Percentiles rank a stretch among this genome's conserved stretches.
These are phyloP conservation scores for Suillus placidus DNA, from an alignment of 768 basidiomycete species.

Conservation along the genomic window DNA sequence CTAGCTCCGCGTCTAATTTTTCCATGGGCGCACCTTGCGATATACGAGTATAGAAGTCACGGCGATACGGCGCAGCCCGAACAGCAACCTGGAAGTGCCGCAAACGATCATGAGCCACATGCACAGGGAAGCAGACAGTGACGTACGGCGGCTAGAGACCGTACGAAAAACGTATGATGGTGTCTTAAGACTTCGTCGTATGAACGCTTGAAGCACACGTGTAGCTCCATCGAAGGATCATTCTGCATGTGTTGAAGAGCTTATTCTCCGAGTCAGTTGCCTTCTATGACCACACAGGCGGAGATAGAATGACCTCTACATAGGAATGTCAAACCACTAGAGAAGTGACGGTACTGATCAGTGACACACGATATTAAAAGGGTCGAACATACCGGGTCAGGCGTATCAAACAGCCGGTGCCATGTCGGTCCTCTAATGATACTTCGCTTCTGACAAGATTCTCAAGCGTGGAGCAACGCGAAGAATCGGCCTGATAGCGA, in stretches of 20 bases:
- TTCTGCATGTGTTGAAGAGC: constrained; percentile 68
- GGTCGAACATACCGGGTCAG: constrained; percentile 57
- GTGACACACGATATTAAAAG: constrained; percentile 14
- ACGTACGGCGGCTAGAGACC: constrained; percentile 45
- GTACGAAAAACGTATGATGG: constrained; percentile 69
- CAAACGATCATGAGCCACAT: not conserved
- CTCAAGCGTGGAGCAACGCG: constrained; percentile 60
- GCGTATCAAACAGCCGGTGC: constrained; percentile 64
- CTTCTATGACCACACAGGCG: not conserved
- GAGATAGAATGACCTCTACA: constrained; percentile 38
- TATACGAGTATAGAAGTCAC: constrained; percentile 63
- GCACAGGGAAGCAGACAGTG: constrained; percentile 5
- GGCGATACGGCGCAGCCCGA: constrained; percentile 62
- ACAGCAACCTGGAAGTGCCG: constrained; percentile 51
- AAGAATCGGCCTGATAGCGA: constrained; percentile 47
- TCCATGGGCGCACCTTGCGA: constrained; percentile 64
- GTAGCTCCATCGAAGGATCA: constrained; percentile 54
- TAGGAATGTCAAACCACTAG: constrained; percentile 68
- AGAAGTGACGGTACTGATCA: constrained; percentile 8
- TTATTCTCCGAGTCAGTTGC: constrained; percentile 3
- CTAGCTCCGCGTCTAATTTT: constrained; percentile 59
- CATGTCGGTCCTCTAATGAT: constrained; percentile 45
- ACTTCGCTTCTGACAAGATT: constrained; percentile 56
- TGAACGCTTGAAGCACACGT: constrained; percentile 69
- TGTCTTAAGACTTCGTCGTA: constrained; percentile 70